These are phyloP conservation scores for Euphorbia pulcherrima DNA, from an alignment of 345 rosid genomes.

Conservation along the genomic window DNA sequence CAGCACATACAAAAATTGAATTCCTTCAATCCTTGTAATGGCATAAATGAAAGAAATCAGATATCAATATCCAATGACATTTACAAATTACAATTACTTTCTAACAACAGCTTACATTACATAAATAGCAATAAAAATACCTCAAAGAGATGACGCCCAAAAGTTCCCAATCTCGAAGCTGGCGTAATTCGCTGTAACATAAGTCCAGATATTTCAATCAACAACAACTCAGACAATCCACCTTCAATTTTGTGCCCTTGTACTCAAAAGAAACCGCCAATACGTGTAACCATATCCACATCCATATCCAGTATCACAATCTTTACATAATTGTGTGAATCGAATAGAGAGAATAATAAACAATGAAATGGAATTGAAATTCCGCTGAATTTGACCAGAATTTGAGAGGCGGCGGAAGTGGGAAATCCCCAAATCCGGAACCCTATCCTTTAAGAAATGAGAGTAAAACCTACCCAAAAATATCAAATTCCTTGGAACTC, in stretches of 20 bases:
- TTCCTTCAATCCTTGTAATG: slow-evolving; percentile 6
- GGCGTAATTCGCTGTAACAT: slow-evolving; percentile 37
- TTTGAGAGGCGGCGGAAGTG: not conserved
- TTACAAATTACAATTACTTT: slow-evolving; percentile 6
- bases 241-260: slow-evolving; percentile 25
- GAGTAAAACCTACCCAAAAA: slow-evolving; percentile 10
- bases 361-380: not conserved
- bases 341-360: not conserved
- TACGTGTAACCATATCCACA: not conserved
- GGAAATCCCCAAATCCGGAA: not conserved
- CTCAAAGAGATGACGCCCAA: slow-evolving; percentile 21
- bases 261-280: not conserved
- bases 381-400: slow-evolving; percentile 5
- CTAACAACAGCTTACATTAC: slow-evolving; percentile 6
- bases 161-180: slow-evolving; percentile 27
- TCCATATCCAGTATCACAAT: not conserved
- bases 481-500: slow-evolving; percentile 21
- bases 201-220: slow-evolving; percentile 36
- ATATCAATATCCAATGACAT: slow-evolving; percentile 3
- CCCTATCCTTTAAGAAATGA: not conserved
- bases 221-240: slow-evolving; percentile 25
- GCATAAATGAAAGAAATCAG: not conserved
- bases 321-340: not conserved
- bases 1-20: slow-evolving; percentile 14
- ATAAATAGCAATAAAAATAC: slow-evolving; percentile 23